Percentiles rank a stretch among this genome's conserved stretches.
phyloP scores from a whole-genome alignment of 2,329 filamentous ascomycete species.

The Parasarocladium wereldwijsianum region DNA sequence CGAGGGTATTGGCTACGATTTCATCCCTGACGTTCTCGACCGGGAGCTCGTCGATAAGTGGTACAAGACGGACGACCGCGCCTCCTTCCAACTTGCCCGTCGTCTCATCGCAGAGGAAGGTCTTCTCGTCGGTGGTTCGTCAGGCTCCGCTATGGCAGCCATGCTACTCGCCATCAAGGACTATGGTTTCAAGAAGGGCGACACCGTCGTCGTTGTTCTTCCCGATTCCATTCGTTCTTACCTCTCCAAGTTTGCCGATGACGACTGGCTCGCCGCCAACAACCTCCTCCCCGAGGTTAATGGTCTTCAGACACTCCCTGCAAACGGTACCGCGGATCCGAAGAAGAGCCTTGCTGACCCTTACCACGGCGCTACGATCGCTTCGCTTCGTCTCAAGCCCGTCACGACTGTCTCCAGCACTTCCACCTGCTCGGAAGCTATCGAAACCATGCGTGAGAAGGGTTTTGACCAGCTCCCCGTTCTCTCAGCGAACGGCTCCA shows the following conservation, averaged over 20 bases:
- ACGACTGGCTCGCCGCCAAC: constrained; percentile 97
- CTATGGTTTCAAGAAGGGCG: constrained; percentile 61
- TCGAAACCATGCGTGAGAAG: constrained; percentile 97
- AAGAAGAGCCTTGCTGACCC: constrained; percentile 41
- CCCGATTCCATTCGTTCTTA: constrained; percentile 97
- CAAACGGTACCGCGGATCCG: constrained; percentile 18
- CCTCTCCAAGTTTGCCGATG: constrained; percentile 94
- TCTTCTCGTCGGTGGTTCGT: constrained; percentile 82
- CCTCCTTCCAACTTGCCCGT: constrained; percentile 83
- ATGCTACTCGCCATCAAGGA: constrained; percentile 66
- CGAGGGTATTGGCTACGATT: constrained; percentile 97
- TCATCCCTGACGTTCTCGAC: constrained; percentile 86
- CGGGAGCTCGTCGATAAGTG: constrained; percentile 72
- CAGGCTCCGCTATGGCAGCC: constrained; percentile 80
- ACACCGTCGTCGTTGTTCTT: constrained; percentile 79
- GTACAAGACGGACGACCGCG: constrained; percentile 94
- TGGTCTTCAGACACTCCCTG: constrained; percentile 31
- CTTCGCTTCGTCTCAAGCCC: constrained; percentile 76
- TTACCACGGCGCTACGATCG: constrained; percentile 66
- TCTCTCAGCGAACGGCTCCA: constrained; percentile 46
- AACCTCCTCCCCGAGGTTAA: constrained; percentile 56
- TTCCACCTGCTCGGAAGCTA: constrained; percentile 67
- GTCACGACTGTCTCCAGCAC: constrained; percentile 68
- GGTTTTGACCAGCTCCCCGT: constrained; percentile 97
- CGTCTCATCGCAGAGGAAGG: constrained; percentile 89